Percentiles rank a stretch among this genome's conserved stretches.
phyloP scores from a whole-genome alignment of 768 basidiomycete species.

The Naganishia kalamii region DNA sequence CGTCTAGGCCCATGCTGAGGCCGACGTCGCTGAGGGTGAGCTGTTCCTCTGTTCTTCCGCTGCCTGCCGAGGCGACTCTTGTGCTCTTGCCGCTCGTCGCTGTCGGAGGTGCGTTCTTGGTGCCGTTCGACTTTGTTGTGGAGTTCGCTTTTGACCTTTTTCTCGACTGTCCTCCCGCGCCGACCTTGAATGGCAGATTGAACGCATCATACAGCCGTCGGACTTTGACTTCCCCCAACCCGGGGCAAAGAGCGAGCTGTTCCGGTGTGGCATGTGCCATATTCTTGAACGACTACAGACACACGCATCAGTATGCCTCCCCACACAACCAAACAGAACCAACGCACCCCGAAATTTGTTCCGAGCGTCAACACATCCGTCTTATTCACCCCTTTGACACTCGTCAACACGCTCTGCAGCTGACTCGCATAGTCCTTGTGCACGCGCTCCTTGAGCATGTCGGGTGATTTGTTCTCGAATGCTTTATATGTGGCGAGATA shows the following conservation, averaged over 20 bases:
- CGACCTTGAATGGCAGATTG: constrained; percentile 64
- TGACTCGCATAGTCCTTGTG: constrained; percentile 82
- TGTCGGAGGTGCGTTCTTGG: not conserved
- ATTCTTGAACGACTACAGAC: constrained; percentile 69
- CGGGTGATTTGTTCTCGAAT: constrained; percentile 86
- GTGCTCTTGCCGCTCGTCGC: not conserved
- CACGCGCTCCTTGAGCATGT: constrained; percentile 86
- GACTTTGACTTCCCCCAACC: constrained; percentile 90
- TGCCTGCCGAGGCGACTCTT: too few species aligned
- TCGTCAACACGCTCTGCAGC: constrained; percentile 73
- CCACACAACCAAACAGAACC: too few species aligned
- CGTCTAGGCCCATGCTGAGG: not conserved
- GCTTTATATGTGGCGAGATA: constrained; percentile 88
- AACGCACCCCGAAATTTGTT: constrained; percentile 78
- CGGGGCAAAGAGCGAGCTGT: constrained; percentile 74
- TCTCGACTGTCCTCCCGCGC: constrained; percentile 19
- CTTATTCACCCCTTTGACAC: constrained; percentile 90
- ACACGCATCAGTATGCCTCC: not conserved
- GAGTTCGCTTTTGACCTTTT: not conserved
- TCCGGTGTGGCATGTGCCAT: constrained; percentile 68
- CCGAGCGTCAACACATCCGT: constrained; percentile 91
- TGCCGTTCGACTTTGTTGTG: not conserved
- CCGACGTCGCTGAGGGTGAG: constrained; percentile 7
- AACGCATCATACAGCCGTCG: constrained; percentile 85
- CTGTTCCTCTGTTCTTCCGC: not conserved